Base-by-base conservation (phyloP, 176 grass and related monocot genomes). In the Zoysia pacifica region DNA sequence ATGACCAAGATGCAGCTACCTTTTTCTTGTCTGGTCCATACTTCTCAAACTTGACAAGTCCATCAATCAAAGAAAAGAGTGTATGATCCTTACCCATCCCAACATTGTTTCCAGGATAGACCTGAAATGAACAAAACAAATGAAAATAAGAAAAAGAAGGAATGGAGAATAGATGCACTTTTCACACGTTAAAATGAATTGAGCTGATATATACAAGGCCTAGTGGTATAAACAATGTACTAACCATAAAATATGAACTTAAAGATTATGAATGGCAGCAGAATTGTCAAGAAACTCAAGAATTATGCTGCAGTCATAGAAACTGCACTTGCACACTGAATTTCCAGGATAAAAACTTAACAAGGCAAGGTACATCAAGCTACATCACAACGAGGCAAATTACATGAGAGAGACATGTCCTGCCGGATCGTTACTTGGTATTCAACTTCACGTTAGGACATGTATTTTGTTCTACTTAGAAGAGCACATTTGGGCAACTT, bases 61-160 rank as follows among this genome's bases (percentile, higher is more conserved):
- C 96, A 88, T 99, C 96, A 55, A 99, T 99, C 88, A 95, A 89
- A 86, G 96, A 87, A 80, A 95, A 99, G 35, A 99, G 91, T 48
- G 96, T 95, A 73, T 99, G 90, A 84, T 99, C 96, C 84, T 93
- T 99, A 38, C 96, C 96, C 81, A 99, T 88, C 49, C 96, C 96
- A 83, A 99, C 96, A 79, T 95, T 98, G 46, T 91, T 94, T 77
- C 96, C 96, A 88, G 96, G 96, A 92, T 99, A 93, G 18, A 93
- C 93, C 96, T 99, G 76, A 75, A 84, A 59, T 79, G 54, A 46
- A 16, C 72, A 89, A 47, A 47, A 69, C 11, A 87, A 69, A 72
- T 67, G 42, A n/a, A 66, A 68, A 46, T 61, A 69, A 67, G 7
- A 84, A 69, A 69, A 74, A 28, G 18, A 5, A 2, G 7, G 55